Conservation (phyloP, 768 basidiomycete species). For the Amanita jacksonii region DNA sequence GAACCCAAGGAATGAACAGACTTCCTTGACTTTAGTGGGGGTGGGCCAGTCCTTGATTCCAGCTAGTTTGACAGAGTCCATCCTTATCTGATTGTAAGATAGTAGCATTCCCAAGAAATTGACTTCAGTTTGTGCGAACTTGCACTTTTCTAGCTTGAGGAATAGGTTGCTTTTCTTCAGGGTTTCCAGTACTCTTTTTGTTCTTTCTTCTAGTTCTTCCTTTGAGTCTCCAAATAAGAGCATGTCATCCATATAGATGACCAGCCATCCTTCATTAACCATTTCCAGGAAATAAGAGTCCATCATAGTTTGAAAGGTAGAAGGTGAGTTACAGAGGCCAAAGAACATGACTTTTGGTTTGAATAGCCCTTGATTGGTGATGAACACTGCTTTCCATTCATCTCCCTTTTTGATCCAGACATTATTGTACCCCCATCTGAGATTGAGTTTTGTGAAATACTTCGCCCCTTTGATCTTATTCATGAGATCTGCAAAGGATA, state of each 20-base stretch:
- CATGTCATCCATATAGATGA: slow-evolving; percentile 30
- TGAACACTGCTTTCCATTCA: slow-evolving; percentile 33
- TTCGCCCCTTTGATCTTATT: not conserved
- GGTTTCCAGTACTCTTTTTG: not conserved
- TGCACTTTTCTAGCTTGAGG: not conserved
- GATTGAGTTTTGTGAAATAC: slow-evolving; percentile 23
- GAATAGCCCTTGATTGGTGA: slow-evolving; percentile 18
- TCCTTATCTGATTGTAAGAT: slow-evolving; percentile 15
- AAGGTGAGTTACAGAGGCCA: slow-evolving; percentile 16
- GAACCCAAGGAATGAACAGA: slow-evolving; percentile 35
- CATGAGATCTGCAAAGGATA: slow-evolving; percentile 19
- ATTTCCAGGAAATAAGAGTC: slow-evolving; percentile 24
- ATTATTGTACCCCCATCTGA: slow-evolving; percentile 16
- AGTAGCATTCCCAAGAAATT: slow-evolving; percentile 28
- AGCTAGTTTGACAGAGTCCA: slow-evolving; percentile 29
- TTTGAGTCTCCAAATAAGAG: not conserved
- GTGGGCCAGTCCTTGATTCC: slow-evolving; percentile 29
- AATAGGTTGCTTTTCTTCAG: not conserved
- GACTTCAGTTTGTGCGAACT: not conserved
- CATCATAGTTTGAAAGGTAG: slow-evolving; percentile 27
- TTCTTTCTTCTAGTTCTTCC: not conserved
- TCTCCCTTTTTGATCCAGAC: slow-evolving; percentile 26
- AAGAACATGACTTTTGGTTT: slow-evolving; percentile 15
- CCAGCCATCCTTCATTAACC: slow-evolving; percentile 13
- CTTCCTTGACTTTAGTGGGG: slow-evolving; percentile 21